phyloP scores from a whole-genome alignment of 495 filamentous ascomycete species.

The Lophiotrema nucula region DNA sequence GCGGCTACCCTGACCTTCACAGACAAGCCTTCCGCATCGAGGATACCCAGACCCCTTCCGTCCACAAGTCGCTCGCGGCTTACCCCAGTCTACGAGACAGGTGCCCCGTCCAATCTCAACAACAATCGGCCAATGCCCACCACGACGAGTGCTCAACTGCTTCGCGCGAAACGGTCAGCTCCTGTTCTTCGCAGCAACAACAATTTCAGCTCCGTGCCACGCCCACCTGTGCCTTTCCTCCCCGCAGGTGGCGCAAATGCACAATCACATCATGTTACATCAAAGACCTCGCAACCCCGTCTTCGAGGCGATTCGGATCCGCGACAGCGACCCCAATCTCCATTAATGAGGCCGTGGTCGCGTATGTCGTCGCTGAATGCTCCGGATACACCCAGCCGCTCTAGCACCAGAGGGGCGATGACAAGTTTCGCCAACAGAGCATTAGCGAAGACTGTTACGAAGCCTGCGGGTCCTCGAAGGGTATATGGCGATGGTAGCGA shows the following conservation, averaged over 20 bases:
- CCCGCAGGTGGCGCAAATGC: slow-evolving; percentile 71
- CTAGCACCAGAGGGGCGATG: slow-evolving; percentile 40
- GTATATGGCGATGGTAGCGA: slow-evolving; percentile 92
- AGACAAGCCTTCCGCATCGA: slow-evolving; percentile 57
- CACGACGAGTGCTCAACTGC: slow-evolving; percentile 68
- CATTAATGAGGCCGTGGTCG: slow-evolving; percentile 49
- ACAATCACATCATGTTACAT: slow-evolving; percentile 74
- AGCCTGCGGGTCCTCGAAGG: slow-evolving; percentile 64
- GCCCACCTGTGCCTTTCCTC: slow-evolving; percentile 70
- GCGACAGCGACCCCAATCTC: slow-evolving; percentile 57
- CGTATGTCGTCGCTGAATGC: slow-evolving; percentile 51
- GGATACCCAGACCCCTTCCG: slow-evolving; percentile 56
- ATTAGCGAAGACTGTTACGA: slow-evolving; percentile 62
- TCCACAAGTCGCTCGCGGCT: slow-evolving; percentile 70
- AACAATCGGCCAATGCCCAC: slow-evolving; percentile 69
- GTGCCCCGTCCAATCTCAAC: slow-evolving; percentile 66
- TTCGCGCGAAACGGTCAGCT: slow-evolving; percentile 84
- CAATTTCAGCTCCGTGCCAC: slow-evolving; percentile 40
- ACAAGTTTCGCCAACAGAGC: slow-evolving; percentile 54
- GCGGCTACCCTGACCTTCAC: slow-evolving; percentile 89
- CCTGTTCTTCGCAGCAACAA: slow-evolving; percentile 72
- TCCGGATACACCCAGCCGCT: slow-evolving; percentile 46
- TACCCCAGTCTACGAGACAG: slow-evolving; percentile 90
- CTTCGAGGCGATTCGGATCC: slow-evolving; percentile 69
- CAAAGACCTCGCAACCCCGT: slow-evolving; percentile 67